Evolutionary conservation across 78 protist genomes (phyloP).

Genomic region (Dictyostelium purpureum): DNA sequence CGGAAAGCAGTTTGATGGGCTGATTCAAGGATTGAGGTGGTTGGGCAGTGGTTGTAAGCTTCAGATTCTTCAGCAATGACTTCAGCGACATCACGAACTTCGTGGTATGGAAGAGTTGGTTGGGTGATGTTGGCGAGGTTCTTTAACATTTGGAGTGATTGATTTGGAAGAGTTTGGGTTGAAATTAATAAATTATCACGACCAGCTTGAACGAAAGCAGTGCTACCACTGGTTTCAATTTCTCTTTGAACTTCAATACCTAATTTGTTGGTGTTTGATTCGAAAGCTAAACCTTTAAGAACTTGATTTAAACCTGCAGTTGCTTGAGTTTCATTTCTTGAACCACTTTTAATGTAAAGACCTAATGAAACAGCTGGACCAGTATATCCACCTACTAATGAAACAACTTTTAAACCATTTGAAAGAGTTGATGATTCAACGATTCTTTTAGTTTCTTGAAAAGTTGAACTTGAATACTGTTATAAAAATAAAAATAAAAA

Average conservation of each 20-base stretch:
- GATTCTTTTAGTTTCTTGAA: slow-evolving; percentile 49
- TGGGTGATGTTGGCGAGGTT: slow-evolving; percentile 35
- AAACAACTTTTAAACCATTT: slow-evolving; percentile 75
- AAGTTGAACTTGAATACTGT: not conserved
- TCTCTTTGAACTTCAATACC: slow-evolving; percentile 69
- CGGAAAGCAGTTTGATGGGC: slow-evolving; percentile 46
- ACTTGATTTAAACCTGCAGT: slow-evolving; percentile 69
- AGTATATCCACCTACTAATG: slow-evolving; percentile 64
- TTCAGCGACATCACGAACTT: slow-evolving; percentile 45
- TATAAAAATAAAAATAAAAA: not conserved
- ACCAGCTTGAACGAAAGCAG: slow-evolving; percentile 52
- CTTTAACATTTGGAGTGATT: slow-evolving; percentile 35
- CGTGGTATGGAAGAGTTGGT: slow-evolving; percentile 70
- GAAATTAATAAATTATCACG: slow-evolving; percentile 52
- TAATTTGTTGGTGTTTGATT: slow-evolving; percentile 23
- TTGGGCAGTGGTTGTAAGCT: slow-evolving; percentile 25
- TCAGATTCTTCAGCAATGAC: slow-evolving; percentile 24
- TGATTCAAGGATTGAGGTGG: slow-evolving; percentile 25
- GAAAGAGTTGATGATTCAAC: slow-evolving; percentile 42
- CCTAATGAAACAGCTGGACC: slow-evolving; percentile 74
- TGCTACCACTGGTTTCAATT: slow-evolving; percentile 26
- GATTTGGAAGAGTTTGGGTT: slow-evolving; percentile 36
- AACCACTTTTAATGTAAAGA: slow-evolving; percentile 56
- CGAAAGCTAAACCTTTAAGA: slow-evolving; percentile 50
- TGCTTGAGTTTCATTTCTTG: slow-evolving; percentile 60